phyloP scores from a whole-genome alignment of 2,329 filamentous ascomycete genomes.

The Botrytis cinerea region DNA sequence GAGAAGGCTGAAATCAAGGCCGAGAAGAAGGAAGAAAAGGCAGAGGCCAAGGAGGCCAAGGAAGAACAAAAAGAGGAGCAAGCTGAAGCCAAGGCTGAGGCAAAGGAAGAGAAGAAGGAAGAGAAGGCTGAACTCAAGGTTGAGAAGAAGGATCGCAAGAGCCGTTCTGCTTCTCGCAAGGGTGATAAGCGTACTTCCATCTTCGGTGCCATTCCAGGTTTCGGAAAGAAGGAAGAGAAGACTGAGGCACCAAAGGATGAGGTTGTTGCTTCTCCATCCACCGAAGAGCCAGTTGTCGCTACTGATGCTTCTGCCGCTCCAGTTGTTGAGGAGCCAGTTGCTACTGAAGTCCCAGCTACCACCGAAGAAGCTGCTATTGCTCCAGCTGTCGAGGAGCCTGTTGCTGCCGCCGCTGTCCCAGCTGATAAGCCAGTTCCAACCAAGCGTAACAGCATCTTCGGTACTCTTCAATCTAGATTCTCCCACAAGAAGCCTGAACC shows the following conservation, averaged over 20 bases:
- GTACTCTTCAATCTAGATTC: slow-evolving; percentile 39
- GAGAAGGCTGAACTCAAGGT: slow-evolving; percentile 38
- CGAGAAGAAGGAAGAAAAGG: slow-evolving; percentile 44
- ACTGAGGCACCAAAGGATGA: slow-evolving; percentile 41
- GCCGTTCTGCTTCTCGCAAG: slow-evolving; percentile 64
- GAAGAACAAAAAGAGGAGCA: slow-evolving; percentile 42
- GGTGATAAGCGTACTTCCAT: slow-evolving; percentile 55
- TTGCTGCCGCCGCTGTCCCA: slow-evolving; percentile 34
- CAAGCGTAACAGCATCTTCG: slow-evolving; percentile 43
- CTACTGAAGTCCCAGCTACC: slow-evolving; percentile 22
- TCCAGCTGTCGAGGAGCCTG: slow-evolving; percentile 46
- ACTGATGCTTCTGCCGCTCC: slow-evolving; percentile 37
- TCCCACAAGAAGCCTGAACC: slow-evolving; percentile 40
- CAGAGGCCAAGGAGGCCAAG: slow-evolving; percentile 43
- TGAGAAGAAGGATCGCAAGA: slow-evolving; percentile 57
- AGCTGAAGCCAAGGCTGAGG: slow-evolving; percentile 38
- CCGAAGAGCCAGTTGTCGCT: slow-evolving; percentile 31
- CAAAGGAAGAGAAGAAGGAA: slow-evolving; percentile 45
- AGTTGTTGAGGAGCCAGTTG: slow-evolving; percentile 35
- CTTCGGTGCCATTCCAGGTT: slow-evolving; percentile 57
- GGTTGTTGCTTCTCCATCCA: slow-evolving; percentile 23
- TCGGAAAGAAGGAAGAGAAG: slow-evolving; percentile 45
- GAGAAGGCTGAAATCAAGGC: slow-evolving; percentile 38
- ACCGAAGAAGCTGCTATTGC: slow-evolving; percentile 29
- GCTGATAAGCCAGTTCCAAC: slow-evolving; percentile 37